Base-by-base conservation (phyloP, 345 rosid genomes). In the Bruguiera gymnorhiza region DNA sequence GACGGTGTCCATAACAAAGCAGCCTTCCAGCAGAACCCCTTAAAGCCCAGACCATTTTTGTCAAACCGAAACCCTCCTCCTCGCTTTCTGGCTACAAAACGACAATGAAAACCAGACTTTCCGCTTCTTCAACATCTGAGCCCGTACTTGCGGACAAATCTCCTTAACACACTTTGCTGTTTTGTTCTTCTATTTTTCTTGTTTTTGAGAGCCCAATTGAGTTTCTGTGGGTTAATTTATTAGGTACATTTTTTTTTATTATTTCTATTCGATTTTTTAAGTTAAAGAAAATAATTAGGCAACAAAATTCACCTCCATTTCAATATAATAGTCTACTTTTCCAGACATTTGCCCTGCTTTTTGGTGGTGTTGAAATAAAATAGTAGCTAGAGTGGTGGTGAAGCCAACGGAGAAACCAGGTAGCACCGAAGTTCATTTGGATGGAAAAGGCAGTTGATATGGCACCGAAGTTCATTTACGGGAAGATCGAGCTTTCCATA, bases 391-490 rank as follows among this genome's bases (percentile, higher is more conserved):
- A 70, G 90, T 86, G 78, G 63, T 87, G 65, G 96, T 89, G 86
- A 89, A 85, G 80, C 92, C 89, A 63, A 74, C 85, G 82, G 88
- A 81, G 83, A 93, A 87, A 72, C 88, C 90, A 9, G 76, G 73
- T 91, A 67, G 85, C 89, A 29, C 83, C 91, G 80, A 91, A 94
- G 88, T 85, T 94, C 68, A 78, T 91, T 62, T 91, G 93, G 98
- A 88, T 88, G 98, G 81, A 91, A 71, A 91, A 86, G 78, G 84
- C 81, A 75, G 87, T 89, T 62, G 97, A 97, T 55, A 79, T 93
- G 24, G 91, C 85, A 11, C 78, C 90, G 71, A 30, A 19, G 6
- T 46, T 62, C 53, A 30, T 24, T 36, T n/a, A 16, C 8, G 9
- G 48, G 34, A 27, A 75, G 34, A 46, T 26, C 29, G 10, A 31